phyloP scores from a whole-genome alignment of 495 filamentous ascomycete species.

The Rostrohypoxylon terebratum region DNA sequence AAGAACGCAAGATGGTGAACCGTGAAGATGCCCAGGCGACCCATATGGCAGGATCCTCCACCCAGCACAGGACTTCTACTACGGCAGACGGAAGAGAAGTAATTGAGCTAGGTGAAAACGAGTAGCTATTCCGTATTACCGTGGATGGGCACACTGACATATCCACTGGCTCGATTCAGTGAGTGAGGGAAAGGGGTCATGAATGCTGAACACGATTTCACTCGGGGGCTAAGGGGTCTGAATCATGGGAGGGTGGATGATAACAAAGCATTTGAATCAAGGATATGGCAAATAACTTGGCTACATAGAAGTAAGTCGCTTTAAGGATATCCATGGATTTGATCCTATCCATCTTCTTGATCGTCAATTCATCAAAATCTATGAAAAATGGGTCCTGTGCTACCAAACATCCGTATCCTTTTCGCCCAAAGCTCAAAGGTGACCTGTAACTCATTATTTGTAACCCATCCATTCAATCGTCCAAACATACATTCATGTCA shows the following conservation, averaged over 20 bases:
- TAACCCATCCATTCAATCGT: background rate
- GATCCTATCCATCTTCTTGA: background rate
- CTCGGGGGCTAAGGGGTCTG: too few species aligned
- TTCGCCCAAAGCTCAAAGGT: background rate
- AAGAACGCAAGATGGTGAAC: background rate
- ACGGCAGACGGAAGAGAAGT: background rate
- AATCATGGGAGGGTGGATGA: too few species aligned
- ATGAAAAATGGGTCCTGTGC: background rate
- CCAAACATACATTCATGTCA: background rate
- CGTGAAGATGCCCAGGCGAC: background rate
- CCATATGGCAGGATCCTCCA: background rate
- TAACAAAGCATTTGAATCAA: too few species aligned
- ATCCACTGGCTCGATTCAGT: background rate
- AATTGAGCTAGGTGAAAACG: background rate
- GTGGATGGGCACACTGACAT: background rate
- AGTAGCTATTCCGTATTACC: background rate
- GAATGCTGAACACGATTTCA: too few species aligned
- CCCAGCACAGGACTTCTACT: background rate
- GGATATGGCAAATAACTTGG: too few species aligned
- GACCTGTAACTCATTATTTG: background rate
- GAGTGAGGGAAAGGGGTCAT: too few species aligned
- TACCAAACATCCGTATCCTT: background rate
- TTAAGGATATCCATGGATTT: background rate
- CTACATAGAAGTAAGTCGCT: background rate
- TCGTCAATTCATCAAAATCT: background rate